These are phyloP conservation scores for Epichloe sibirici DNA, from an alignment of 2,329 filamentous ascomycete species.

Conservation along the genomic window DNA sequence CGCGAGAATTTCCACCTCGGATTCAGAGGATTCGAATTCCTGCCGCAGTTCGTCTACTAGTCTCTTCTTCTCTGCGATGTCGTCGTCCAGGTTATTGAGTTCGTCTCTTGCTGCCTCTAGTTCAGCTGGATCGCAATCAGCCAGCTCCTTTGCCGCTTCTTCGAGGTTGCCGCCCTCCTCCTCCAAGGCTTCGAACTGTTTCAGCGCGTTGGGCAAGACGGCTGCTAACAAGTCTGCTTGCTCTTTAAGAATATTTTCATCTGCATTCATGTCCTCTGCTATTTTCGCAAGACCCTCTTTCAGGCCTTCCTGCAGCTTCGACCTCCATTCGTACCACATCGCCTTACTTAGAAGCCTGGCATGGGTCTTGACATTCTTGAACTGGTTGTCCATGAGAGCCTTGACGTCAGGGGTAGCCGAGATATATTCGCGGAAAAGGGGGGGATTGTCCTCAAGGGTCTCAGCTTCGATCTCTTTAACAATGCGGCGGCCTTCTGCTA, in stretches of 20 bases:
- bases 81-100: constrained; percentile 50
- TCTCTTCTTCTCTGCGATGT: constrained; percentile 57
- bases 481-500: constrained; percentile 80
- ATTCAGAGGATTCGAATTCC: constrained; percentile 56
- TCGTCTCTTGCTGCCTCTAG: constrained; percentile 61
- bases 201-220: constrained; percentile 52
- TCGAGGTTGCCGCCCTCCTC: constrained; percentile 56
- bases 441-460: constrained; percentile 81
- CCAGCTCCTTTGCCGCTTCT: constrained; percentile 59
- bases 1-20: constrained; percentile 47
- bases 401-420: constrained; percentile 74
- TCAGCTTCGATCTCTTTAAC: constrained; percentile 85
- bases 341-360: constrained; percentile 83
- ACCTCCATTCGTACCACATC: constrained; percentile 97
- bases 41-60: constrained; percentile 54
- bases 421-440: constrained; percentile 84
- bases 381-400: constrained; percentile 84
- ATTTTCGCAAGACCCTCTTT: constrained; percentile 70
- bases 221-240: constrained; percentile 57
- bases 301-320: constrained; percentile 70
- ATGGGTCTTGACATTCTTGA: constrained; percentile 94
- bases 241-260: constrained; percentile 53
- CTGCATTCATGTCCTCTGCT: constrained; percentile 61
- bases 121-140: constrained; percentile 69
- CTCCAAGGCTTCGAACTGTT: constrained; percentile 49